Conservation (phyloP, 73 alveolate genomes). For the Stentor roeselii region DNA sequence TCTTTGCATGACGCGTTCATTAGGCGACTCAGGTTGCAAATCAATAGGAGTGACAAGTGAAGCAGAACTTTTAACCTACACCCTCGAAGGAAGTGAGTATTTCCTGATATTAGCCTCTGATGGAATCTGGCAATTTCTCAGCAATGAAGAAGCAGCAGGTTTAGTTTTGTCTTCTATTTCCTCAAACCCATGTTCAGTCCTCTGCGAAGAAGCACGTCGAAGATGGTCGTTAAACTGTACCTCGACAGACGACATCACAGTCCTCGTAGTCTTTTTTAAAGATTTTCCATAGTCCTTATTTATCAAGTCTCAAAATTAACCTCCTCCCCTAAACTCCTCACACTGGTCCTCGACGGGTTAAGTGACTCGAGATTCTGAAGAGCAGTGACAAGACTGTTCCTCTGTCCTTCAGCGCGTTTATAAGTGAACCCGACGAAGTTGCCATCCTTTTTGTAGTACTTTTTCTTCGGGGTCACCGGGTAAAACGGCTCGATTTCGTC, state of each 20-base stretch:
- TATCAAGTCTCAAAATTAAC: not conserved
- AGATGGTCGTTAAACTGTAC: no score
- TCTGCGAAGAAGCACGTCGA: not conserved
- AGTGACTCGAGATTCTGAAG: not conserved
- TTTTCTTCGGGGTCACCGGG: not conserved
- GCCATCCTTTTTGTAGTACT: not conserved
- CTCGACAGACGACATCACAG: no score
- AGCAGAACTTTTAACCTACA: constrained; percentile 38
- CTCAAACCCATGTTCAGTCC: constrained; percentile 23
- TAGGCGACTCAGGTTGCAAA: constrained; percentile 16
- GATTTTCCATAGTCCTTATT: no score
- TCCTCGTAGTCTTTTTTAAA: not conserved
- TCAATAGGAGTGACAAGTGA: constrained; percentile 21
- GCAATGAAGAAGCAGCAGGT: constrained; percentile 64
- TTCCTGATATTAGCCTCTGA: constrained; percentile 73
- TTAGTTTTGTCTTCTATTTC: not conserved
- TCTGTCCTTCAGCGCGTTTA: not conserved
- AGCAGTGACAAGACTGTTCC: not conserved
- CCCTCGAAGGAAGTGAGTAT: constrained; percentile 51
- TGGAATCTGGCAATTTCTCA: constrained; percentile 79
- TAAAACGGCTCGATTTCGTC: constrained; percentile 23
- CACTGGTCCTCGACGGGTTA: not conserved
- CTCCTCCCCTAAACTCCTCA: not conserved
- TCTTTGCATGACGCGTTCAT: constrained; percentile 16
- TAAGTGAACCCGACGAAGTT: constrained; percentile 12